Percentiles rank a stretch among this genome's conserved stretches.
phyloP scores from a whole-genome alignment of 352 stramenopile species.

The Pythium brachiatum region DNA sequence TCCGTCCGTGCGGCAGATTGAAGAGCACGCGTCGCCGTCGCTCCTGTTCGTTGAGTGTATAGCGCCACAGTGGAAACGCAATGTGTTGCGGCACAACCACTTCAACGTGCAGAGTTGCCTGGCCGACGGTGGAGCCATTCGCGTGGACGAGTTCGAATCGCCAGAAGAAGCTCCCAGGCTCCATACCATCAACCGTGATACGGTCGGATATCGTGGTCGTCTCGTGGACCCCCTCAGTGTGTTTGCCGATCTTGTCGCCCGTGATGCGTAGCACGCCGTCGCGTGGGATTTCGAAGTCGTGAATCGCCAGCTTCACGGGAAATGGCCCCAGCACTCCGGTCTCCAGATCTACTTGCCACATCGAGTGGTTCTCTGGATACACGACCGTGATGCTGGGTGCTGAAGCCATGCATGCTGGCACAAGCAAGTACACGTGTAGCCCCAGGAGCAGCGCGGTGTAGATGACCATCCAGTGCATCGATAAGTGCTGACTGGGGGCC shows the following conservation, averaged over 20 bases:
- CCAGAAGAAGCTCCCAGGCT: slow-evolving; percentile 51
- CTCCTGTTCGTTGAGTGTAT: slow-evolving; percentile 12
- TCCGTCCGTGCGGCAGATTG: slow-evolving; percentile 25
- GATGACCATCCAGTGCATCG: too few relatives aligned
- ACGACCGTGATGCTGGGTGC: slow-evolving; percentile 3
- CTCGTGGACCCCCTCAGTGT: slow-evolving; percentile 20
- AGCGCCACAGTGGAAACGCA: slow-evolving; percentile 18
- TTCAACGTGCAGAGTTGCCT: slow-evolving; percentile 41
- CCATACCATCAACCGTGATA: slow-evolving; percentile 28
- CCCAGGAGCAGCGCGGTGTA: too few relatives aligned
- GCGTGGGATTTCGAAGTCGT: slow-evolving; percentile 30
- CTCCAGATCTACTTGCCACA: slow-evolving; percentile 25
- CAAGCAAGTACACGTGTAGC: too few relatives aligned
- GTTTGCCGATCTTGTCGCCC: slow-evolving; percentile 34
- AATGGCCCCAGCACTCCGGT: slow-evolving; percentile 21
- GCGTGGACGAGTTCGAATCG: slow-evolving; percentile 30
- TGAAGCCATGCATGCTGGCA: not conserved
- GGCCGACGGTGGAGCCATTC: not conserved
- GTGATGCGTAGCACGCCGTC: slow-evolving; percentile 43
- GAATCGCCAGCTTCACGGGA: slow-evolving; percentile 29
- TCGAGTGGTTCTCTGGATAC: slow-evolving; percentile 33
- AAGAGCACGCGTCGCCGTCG: slow-evolving; percentile 24
- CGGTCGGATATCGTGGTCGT: not conserved
- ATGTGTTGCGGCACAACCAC: slow-evolving; percentile 34
- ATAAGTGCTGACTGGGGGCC: too few relatives aligned